Conservation (phyloP, 139 green algal genomes). For the Trebouxia sp. region DNA sequence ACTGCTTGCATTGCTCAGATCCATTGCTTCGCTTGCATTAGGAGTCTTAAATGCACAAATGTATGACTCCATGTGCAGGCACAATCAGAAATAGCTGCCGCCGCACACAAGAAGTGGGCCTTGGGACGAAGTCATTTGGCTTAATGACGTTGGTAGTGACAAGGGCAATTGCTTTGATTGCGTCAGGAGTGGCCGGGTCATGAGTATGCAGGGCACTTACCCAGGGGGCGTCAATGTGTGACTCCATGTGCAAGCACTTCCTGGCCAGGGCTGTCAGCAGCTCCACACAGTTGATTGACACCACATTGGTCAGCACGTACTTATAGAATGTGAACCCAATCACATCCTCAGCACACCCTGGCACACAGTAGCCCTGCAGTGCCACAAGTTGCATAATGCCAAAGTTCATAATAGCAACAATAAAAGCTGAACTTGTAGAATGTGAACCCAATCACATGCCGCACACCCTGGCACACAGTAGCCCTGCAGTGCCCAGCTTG, state of each 20-base stretch:
- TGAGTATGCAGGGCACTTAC: too few species aligned
- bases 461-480: constrained; percentile 41
- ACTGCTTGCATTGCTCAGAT: too few species aligned
- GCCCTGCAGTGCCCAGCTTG: constrained; percentile 31
- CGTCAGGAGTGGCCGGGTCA: too few species aligned
- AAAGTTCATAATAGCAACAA: neutral
- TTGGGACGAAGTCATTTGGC: too few species aligned
- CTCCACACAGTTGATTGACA: constrained; percentile 39
- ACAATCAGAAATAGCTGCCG: too few species aligned
- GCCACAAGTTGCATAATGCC: neutral
- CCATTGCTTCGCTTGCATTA: too few species aligned
- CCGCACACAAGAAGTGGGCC: too few species aligned
- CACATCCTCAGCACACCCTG: constrained; percentile 41
- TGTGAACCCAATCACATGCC: constrained; percentile 41
- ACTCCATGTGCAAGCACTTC: constrained; percentile 10
- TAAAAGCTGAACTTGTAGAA: constrained; percentile 49
- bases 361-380: constrained; percentile 42
- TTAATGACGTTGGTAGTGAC: too few species aligned
- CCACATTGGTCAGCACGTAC: constrained; percentile 43
- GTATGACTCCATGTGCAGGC: neutral
- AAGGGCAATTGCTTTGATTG: too few species aligned
- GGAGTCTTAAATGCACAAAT: neutral
- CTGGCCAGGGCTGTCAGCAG: constrained; percentile 19
- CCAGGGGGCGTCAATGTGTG: neutral
- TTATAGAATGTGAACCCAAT: constrained; percentile 48